Base-by-base conservation (phyloP, 2,329 filamentous ascomycete genomes). In the Ceratocystis cacaofunesta region DNA sequence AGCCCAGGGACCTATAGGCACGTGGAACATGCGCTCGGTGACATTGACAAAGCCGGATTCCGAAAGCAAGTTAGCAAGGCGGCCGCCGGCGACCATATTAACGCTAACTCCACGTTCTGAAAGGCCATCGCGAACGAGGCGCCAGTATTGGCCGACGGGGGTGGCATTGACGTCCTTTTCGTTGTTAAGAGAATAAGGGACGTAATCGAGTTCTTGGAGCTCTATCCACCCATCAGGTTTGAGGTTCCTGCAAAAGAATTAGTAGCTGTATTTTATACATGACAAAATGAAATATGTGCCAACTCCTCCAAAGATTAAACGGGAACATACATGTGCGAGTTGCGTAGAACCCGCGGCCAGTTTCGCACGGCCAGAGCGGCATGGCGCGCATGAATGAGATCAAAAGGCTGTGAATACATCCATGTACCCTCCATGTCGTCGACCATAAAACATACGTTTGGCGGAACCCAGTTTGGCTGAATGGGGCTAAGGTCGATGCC, bases 361-460 rank as follows among this genome's bases (percentile, higher is more conserved):
- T 85, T 76, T 61, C 77, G 79, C 66, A 85, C 80, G 1, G 78
- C 80, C 75, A 80, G 78, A 15, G 81, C 79, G 1, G 81, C 80
- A 65, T 82, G 78, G 2, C 84, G 77, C n/a, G 80, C 78, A 70
- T 85, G 83, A 43, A 86, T 78, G 67, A 83, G 84, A 71, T 86
- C 82, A 65, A 84, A 85, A 63, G 80, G 76, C 67, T 82, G 78
- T 3, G 72, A 70, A 68, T 82, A 78, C 17, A 83, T 71, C 82
- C 82, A 85, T 3, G 77, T 76, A 65, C 77, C 77, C 71, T 85
- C 82, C 30, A 80, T 76, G 68, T 85, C 82, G 66, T 85, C 82
- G 10, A 85, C 76, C 70, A 82, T 74, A 69, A 83, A 84, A 28
- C 76, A 75, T 22, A 82, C 76, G 68, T 84, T 84, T 2, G 81